Conservation (phyloP, 306 rosid genomes). For the Crotalaria pallida region DNA sequence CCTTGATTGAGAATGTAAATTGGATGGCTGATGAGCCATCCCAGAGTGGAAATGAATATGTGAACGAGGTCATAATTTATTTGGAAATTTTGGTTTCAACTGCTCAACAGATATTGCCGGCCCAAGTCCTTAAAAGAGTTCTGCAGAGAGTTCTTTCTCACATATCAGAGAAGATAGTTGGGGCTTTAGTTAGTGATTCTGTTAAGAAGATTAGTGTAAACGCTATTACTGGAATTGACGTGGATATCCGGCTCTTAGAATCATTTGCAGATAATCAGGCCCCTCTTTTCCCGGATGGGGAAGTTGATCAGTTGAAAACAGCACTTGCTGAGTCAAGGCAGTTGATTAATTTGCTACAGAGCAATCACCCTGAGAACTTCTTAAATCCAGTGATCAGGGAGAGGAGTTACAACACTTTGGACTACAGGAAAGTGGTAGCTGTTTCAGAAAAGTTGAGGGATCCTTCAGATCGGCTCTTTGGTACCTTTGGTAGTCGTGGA, state of each 20-base stretch:
- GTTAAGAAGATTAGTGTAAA: constrained; percentile 73
- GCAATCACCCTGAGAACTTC: constrained; percentile 90
- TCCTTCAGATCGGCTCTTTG: constrained; percentile 85
- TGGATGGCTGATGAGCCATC: constrained; percentile 85
- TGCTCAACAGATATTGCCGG: constrained; percentile 91
- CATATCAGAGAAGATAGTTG: constrained; percentile 79
- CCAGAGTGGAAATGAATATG: constrained; percentile 80
- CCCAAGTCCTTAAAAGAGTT: constrained; percentile 84
- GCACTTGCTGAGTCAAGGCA: constrained; percentile 81
- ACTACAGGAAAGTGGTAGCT: constrained; percentile 70
- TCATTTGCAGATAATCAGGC: constrained; percentile 89
- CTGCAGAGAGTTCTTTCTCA: constrained; percentile 78
- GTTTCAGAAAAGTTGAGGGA: constrained; percentile 89
- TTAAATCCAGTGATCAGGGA: constrained; percentile 93
- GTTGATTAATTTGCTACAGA: constrained; percentile 68
- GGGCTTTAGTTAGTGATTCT: constrained; percentile 63
- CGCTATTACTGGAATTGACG: constrained; percentile 78
- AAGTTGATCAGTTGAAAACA: constrained; percentile 61
- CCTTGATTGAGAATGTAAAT: constrained; percentile 72
- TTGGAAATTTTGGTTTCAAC: constrained; percentile 94
- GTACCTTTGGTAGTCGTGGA: constrained; percentile 86
- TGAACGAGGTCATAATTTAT: constrained; percentile 85
- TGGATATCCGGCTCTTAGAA: constrained; percentile 74
- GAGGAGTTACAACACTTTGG: constrained; percentile 80
- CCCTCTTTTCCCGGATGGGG: constrained; percentile 66